Conservation (phyloP, 371 early-diverging fungal genomes). For the Mortierella sp. region DNA sequence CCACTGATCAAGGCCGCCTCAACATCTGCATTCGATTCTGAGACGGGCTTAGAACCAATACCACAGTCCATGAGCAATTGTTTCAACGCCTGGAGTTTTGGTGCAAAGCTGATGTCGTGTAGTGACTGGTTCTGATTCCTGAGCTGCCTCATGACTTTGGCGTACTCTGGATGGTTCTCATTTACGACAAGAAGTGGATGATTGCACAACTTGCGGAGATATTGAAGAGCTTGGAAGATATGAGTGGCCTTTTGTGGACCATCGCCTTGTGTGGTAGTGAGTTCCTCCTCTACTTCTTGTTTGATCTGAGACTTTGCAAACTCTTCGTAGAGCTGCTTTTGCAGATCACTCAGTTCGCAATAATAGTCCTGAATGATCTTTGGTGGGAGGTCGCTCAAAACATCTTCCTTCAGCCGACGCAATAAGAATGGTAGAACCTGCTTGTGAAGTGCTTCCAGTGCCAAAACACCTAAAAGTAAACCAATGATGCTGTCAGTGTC, state of each 20-base stretch:
- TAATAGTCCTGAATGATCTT: constrained; percentile 99
- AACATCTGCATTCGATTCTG: constrained; percentile 57
- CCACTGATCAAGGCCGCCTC: constrained; percentile 56
- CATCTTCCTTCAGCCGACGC: constrained; percentile 98
- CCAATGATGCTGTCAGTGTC: too few species aligned
- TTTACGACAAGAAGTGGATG: constrained; percentile 93
- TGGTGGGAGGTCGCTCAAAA: constrained; percentile 98
- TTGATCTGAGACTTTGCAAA: constrained; percentile 77
- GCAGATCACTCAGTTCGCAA: constrained; percentile 93
- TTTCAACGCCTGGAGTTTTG: constrained; percentile 91
- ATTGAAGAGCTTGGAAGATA: constrained; percentile 97
- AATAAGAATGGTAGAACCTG: constrained; percentile 98
- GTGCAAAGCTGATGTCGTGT: constrained; percentile 90
- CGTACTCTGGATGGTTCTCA: constrained; percentile 86
- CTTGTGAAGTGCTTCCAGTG: constrained; percentile 94
- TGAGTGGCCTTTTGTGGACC: constrained; percentile 74
- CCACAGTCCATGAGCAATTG: constrained; percentile 94
- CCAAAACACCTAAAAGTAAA: constrained; percentile 74
- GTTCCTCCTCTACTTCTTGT: constrained; percentile 63
- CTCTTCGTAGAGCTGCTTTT: constrained; percentile 90
- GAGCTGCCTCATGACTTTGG: constrained; percentile 69
- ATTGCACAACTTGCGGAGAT: constrained; percentile 95
- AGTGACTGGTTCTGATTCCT: constrained; percentile 70
- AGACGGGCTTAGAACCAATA: constrained; percentile 77
- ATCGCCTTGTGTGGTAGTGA: constrained; percentile 39